Base-by-base conservation (phyloP, 495 filamentous ascomycete species). In the Wilcoxina mikolae region DNA sequence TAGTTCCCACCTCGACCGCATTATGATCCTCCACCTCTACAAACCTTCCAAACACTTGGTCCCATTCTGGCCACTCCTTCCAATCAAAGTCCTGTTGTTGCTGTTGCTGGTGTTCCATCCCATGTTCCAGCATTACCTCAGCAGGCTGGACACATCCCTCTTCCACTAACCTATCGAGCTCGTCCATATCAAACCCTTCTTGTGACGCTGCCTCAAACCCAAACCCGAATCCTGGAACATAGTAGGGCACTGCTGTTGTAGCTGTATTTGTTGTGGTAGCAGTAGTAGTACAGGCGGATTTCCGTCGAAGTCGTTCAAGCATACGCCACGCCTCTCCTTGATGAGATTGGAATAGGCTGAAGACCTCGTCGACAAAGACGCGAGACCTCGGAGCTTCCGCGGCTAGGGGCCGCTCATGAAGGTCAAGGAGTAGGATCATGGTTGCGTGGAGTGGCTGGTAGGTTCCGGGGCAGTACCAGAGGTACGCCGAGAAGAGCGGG, bases 381-480 rank as follows among this genome's bases (percentile, higher is more conserved):
- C 74, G 68, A 1, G 72, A 75, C 35, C 59, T 70, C 0, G 70
- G 62, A 7, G 75, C 75, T 53, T 77, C 73, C 3, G 68, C 66
- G 42, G 71, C 72, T 33, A 68, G 67, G 0, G 75, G 75, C 22
- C 73, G 68, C 50, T 77, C 72, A 56, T 76, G 73, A 4, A 78
- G 66, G 53, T 78, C 75, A 51, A 78, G 73, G 22, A 77, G 73
- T 65, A 78, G 74, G 48, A 78, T 74, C 70, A 77, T 77, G 9
- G 72, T 72, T 20, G 75, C 73, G 58, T 78, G 75, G 65, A 78
- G 74, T 4, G 75, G 75, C 54, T 78, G 75, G 45, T 76, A 74
- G 11, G 75, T 77, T 0, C 74, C 75, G 9, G 75, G 75, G 68
- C 74, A 77, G 58, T 73, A 76, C 75, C 75, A 78, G n/a, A 74